Base-by-base conservation (phyloP, 2,329 filamentous ascomycete genomes). In the Aspergillus melleus region DNA sequence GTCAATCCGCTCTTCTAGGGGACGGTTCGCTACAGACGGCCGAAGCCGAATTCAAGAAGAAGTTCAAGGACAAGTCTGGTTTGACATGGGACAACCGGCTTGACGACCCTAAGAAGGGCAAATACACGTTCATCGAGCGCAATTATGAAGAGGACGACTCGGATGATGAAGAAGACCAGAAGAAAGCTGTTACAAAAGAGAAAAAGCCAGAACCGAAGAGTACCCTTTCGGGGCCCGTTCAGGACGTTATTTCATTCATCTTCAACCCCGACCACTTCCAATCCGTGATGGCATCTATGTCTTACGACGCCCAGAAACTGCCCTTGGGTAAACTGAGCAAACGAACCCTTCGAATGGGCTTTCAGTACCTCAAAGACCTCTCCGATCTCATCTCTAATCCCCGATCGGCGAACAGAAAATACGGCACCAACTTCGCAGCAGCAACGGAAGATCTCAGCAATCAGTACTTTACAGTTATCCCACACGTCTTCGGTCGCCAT, bases 291-390 rank as follows among this genome's bases (percentile, higher is more conserved):
- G 72, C 71, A 2, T 70, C 72, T 5, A 74, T 81, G 69, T 72
- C 74, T 1, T 81, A 81, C 54, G 78, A 82, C 52, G 76, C 75
- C 1, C 71, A 89, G 64, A 96, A 96, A 74, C 79, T 96, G 46
- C 92, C 92, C 0, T 80, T 96, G 1, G 92, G 92, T 4, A 96
- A 95, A 72, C 83, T 96, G 24, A 91, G 90, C 80, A 92, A 93
- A 69, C 78, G 83, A 12, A 95, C 90, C 20, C 89, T 96, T 65
- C 84, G 82, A 29, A 83, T 84, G 14, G 92, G 92, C 8, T 96
- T 91, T 71, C 84, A 91, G 68, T 81, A 87, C 6, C 81, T 96
- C 55, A 94, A 95, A 69, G 85, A 91, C 44, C 81, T 96, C 4
- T 85, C 90, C 1, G 86, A 83, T 4, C 77, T 92, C 4, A 76